phyloP scores from a whole-genome alignment of 768 basidiomycete genomes.

The Cubamyces lactineus region DNA sequence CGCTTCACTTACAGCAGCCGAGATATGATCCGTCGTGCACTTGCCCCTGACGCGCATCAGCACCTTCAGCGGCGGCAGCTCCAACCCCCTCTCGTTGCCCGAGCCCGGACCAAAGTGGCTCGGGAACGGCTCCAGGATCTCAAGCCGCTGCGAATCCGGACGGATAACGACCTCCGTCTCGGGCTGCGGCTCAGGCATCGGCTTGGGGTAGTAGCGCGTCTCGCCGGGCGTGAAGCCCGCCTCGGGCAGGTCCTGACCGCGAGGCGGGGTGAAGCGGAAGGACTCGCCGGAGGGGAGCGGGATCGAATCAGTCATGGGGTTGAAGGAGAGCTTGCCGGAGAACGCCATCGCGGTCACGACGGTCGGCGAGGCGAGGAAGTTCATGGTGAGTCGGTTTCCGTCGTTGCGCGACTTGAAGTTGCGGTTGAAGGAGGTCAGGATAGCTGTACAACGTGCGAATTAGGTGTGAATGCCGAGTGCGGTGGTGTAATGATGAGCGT shows the following conservation, averaged over 20 bases:
- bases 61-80: slow-evolving; percentile 82
- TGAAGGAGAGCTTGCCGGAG: slow-evolving; percentile 91
- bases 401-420: slow-evolving; percentile 97
- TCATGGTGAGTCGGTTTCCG: slow-evolving; percentile 93
- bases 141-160: slow-evolving; percentile 81
- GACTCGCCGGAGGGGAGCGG: slow-evolving; percentile 65
- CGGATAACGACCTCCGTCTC: slow-evolving; percentile 78
- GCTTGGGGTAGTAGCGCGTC: slow-evolving; percentile 73
- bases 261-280: slow-evolving; percentile 86
- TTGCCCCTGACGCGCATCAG: slow-evolving; percentile 94
- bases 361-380: slow-evolving; percentile 97
- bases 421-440: slow-evolving; percentile 94
- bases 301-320: slow-evolving; percentile 82
- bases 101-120: slow-evolving; percentile 66
- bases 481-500: no score
- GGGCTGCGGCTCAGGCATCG: slow-evolving; percentile 74
- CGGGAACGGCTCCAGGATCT: slow-evolving; percentile 82
- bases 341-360: slow-evolving; percentile 98
- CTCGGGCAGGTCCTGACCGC: slow-evolving; percentile 81
- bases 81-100: slow-evolving; percentile 56
- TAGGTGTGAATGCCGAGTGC: no score
- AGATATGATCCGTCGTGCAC: slow-evolving; percentile 99
- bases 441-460: slow-evolving; percentile 76
- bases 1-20: slow-evolving; percentile 72
- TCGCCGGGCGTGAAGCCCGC: slow-evolving; percentile 81